Base-by-base conservation (phyloP, 2,329 filamentous ascomycete species). In the Thelonectria blattea region DNA sequence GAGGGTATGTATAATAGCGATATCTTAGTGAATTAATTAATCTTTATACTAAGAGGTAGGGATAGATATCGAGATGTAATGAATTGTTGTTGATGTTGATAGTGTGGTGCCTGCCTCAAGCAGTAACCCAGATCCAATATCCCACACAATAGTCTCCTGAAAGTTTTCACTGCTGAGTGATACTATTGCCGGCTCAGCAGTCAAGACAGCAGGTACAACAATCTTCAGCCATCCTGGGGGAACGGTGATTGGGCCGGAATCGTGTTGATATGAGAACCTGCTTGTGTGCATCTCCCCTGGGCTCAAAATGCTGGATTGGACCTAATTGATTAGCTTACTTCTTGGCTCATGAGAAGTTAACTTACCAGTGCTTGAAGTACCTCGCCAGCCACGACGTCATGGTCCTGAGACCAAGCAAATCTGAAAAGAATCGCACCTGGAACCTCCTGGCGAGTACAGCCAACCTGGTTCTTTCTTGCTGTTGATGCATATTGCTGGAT, bases 21-120 rank as follows among this genome's bases (percentile, higher is more conserved):
- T 47, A 3, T 24, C 11, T 27, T 15, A n/a, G 15, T 47, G 22
- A 27, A 5, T 15, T 22, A 27, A 22, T 47, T 22, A 22, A 22
- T 47, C 22, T 24, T 24, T 24, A 24, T 24, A 24, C 27, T 47
- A 3, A 27, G 9, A 47, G 24, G 43, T 47, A 47, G 20, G 43
- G 20, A 47, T 47, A 22, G 8, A 14, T 48, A 58, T 46, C 22
- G 18, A 58, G 24, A 58, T 42, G 22, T 58, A 58, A 47, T 58
- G 27, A 32, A 58, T n/a, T 9, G n/a, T 20, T 22, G 11, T 58
- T 22, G 37, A 45, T 39, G 18, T 43, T n/a, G 32, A 47, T 4
- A 47, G 24, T 18, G 39, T 52, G 9, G 27, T 52, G 11, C 48
- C 47, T 58, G 17, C 11, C 22, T 48, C 37, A 48, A 58, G 47